Evolutionary conservation across 2,329 filamentous ascomycete species (phyloP).

Genomic region (Sporothrix protearum): DNA sequence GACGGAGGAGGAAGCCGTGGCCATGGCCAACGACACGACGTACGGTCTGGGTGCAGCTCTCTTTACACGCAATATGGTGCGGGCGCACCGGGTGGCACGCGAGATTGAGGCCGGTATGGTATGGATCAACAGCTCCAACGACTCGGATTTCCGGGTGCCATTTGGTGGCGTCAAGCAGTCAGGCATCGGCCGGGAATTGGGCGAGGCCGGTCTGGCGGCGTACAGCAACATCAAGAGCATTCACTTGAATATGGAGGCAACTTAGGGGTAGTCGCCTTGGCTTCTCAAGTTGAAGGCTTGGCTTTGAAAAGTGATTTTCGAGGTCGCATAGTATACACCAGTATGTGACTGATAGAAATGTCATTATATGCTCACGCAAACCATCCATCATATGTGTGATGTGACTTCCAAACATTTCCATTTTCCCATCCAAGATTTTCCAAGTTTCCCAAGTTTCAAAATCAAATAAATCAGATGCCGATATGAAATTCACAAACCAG

Average conservation of each 20-base stretch:
- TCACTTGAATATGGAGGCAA: slow-evolving; percentile 25
- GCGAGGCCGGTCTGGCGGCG: slow-evolving; percentile 43
- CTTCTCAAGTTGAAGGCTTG: background rate
- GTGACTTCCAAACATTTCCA: background rate
- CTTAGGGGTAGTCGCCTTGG: background rate
- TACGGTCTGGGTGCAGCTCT: slow-evolving; percentile 56
- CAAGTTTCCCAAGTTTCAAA: background rate
- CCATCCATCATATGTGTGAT: background rate
- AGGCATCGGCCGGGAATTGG: slow-evolving; percentile 52
- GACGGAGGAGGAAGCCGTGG: slow-evolving; percentile 49
- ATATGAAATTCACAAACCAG: background rate
- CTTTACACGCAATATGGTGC: slow-evolving; percentile 53
- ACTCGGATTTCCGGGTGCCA: slow-evolving; percentile 25
- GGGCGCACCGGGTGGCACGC: slow-evolving; percentile 43
- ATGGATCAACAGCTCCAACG: slow-evolving; percentile 40
- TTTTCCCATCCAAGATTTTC: background rate
- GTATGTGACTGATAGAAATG: background rate
- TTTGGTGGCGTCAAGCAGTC: slow-evolving; percentile 54
- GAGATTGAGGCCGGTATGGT: slow-evolving; percentile 55
- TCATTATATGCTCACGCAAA: background rate
- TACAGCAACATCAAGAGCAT: slow-evolving; percentile 43
- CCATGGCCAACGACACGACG: slow-evolving; percentile 50
- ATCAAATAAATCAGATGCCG: background rate
- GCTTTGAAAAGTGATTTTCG: background rate
- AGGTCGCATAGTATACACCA: background rate